Evolutionary conservation across 1,284 basidiomycete species (phyloP), one percentile per base, ranked within the genome.

Genomic region (Mycena sp.): DNA sequence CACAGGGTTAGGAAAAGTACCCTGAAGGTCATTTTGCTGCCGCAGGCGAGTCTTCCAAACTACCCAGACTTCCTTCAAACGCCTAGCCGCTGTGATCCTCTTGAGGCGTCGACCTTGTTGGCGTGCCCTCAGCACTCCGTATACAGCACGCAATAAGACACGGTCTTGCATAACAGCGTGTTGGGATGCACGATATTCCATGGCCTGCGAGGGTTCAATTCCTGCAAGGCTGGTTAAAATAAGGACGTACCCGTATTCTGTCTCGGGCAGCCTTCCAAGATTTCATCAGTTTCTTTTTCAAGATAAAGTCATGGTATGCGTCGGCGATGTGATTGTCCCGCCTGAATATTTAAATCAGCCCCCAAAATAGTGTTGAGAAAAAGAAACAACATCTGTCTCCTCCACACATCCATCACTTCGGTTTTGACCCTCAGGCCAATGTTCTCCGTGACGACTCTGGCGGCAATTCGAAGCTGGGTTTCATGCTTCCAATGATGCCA

Each of bases 91-190:
- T 62, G 80, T 82, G 28, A 89, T 84, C 45, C 85, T 82, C 65
- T 86, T 84, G 11, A 93, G 80, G 23, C 88, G 80, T 54, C 78
- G 79, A 19, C 89, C 89, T 17, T 88, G 84, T 72, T 90, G 89
- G 49, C 86, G 86, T 28, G 90, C 88, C 69, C 86, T 87, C 91
- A 92, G 92, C 19, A 93, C 85, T 50, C 88, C 82, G 68, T 85
- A 76, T 37, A 91, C 78, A 21, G 88, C 91, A 45, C 85, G 83
- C 35, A 91, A 67, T 10, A 93, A 80, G 21, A 89, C 78, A 53
- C 81, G 81, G 69, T 93, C 87, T 71, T 88, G 89, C 41, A 87
- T 83, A 40, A 80, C 77, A 19, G 87, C 61, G 69, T 90, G 84
- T 63, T 87, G 89, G 61, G 78, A 74, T 6, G 87, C 90, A 29